Evolutionary conservation across 2,329 filamentous ascomycete genomes (phyloP), one percentile per base, ranked within the genome.

Genomic region (Scedosporium dehoogii): DNA sequence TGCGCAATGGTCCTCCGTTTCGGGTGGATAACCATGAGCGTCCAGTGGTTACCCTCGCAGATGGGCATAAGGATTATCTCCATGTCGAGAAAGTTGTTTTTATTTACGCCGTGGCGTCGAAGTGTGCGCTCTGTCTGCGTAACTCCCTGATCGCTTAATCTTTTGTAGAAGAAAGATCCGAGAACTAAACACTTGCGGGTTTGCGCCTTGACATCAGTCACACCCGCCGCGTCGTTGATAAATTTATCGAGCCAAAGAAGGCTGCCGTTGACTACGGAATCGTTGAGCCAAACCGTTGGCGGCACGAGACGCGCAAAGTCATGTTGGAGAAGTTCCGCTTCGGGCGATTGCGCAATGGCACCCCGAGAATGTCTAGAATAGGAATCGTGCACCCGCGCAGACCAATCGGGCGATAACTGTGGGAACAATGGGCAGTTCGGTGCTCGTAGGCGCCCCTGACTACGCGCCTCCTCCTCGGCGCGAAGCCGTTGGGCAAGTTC

Each of bases 31-130:
- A 88, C 81, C 3, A 90, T 74, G 12, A 92, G 74, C 0, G 87
- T 90, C 90, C 90, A 93, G 70, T 93, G 90, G 4, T 71, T 75
- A 38, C 73, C 73, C 25, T 80, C 76, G 71, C 86, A 88, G 63
- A 92, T 85, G 0, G 90, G 90, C 44, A 92, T 79, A 48, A 92
- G 79, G 23, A 92, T 77, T 0, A 85, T 83, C 58, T 91, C 83
- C 21, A 88, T 78, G n/a, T 83, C 70, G 6, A 90, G 73, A 29
- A 91, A 79, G 62, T 88, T 86, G 9, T 77, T 73, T n/a, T 82
- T 82, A 3, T 78, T 78, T 55, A 88, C 78, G 6, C 83, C 82
- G 18, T 75, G 75, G 33, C 84, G 79, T 58, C 82, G 81, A 63
- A 86, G 80, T 67, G 85, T 83, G 25, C 82, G 78, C 60, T 81